Percentiles rank a stretch among this genome's conserved stretches.
Conservation (phyloP, 2,329 filamentous ascomycete genomes). For the Metarhizium sp. region DNA sequence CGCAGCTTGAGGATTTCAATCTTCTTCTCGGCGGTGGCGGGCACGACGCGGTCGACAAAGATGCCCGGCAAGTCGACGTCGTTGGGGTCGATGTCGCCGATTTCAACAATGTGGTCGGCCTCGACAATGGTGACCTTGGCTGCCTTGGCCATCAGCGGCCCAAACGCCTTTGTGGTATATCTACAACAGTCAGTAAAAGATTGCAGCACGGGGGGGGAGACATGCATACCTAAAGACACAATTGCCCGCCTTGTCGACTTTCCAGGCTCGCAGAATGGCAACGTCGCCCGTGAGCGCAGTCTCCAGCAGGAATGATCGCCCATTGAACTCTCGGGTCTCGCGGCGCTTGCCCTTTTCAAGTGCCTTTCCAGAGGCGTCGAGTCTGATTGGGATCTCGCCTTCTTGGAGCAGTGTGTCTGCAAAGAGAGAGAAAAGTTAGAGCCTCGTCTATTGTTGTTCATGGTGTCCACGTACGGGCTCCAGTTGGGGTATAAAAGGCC, state of each 20-base stretch:
- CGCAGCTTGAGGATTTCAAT: conserved; percentile 61
- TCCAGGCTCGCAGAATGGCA: conserved; percentile 67
- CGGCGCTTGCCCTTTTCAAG: conserved; percentile 55
- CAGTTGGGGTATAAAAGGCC: conserved; percentile 73
- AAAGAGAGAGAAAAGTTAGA: neutral
- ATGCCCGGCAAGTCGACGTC: conserved; percentile 74
- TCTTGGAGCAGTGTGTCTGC: conserved; percentile 57
- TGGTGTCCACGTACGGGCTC: conserved; percentile 40
- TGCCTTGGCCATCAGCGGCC: conserved; percentile 71
- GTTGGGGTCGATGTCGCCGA: conserved; percentile 63
- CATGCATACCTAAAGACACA: conserved; percentile 61
- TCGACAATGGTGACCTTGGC: conserved; percentile 72
- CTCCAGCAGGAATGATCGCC: conserved; percentile 68
- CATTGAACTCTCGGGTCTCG: conserved; percentile 65
- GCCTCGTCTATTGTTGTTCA: conserved; percentile 1
- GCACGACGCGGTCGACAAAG: conserved; percentile 73
- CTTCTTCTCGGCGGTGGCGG: conserved; percentile 59
- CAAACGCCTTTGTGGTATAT: conserved; percentile 68
- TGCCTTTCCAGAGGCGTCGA: conserved; percentile 49
- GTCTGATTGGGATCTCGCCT: conserved; percentile 56
- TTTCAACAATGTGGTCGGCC: conserved; percentile 72
- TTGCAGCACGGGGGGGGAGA: neutral
- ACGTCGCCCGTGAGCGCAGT: conserved; percentile 67
- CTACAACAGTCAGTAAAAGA: conserved; percentile 18
- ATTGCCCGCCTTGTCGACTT: conserved; percentile 68